Evolutionary conservation across 768 basidiomycete genomes (phyloP).

Genomic region (Amanita polypyramis): DNA sequence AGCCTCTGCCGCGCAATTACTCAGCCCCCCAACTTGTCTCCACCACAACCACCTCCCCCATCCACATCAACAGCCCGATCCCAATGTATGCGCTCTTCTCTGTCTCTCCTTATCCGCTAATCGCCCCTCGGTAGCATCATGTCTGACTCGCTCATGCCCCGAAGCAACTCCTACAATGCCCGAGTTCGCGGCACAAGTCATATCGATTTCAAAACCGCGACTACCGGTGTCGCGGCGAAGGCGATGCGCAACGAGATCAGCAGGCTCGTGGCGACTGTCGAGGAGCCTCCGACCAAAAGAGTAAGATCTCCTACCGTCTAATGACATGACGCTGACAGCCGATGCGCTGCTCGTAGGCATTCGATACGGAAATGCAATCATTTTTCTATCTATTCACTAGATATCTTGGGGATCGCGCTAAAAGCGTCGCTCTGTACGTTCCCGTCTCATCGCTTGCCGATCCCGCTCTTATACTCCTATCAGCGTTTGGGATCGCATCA

Average conservation of each 20-base stretch:
- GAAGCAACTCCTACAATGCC: constrained; percentile 57
- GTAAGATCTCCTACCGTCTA: constrained; percentile 25
- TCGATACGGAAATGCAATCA: constrained; percentile 92
- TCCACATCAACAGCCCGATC: constrained; percentile 35
- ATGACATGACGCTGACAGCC: constrained; percentile 13
- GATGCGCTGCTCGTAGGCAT: constrained; percentile 40
- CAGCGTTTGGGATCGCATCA: constrained; percentile 86
- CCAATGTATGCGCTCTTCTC: constrained; percentile 24
- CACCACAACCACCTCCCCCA: constrained; percentile 50
- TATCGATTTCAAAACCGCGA: constrained; percentile 98
- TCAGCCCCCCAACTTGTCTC: constrained; percentile 55
- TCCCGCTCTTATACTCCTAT: constrained; percentile 8
- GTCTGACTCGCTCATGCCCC: constrained; percentile 48
- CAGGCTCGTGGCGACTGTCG: constrained; percentile 80
- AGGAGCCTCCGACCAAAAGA: constrained; percentile 74
- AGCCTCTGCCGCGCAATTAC: constrained; percentile 30
- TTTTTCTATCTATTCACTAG: constrained; percentile 96
- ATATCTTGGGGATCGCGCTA: constrained; percentile 83
- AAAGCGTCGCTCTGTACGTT: constrained; percentile 75
- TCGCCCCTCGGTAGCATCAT: constrained; percentile 25
- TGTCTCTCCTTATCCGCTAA: constrained; percentile 11
- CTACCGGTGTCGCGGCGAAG: constrained; percentile 87
- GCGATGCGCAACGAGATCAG: constrained; percentile 98
- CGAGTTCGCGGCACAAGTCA: constrained; percentile 70
- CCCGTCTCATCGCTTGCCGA: constrained; percentile 6